These are phyloP conservation scores for Psilocybe mexicana DNA, from an alignment of 1,284 basidiomycete species.

Conservation along the genomic window DNA sequence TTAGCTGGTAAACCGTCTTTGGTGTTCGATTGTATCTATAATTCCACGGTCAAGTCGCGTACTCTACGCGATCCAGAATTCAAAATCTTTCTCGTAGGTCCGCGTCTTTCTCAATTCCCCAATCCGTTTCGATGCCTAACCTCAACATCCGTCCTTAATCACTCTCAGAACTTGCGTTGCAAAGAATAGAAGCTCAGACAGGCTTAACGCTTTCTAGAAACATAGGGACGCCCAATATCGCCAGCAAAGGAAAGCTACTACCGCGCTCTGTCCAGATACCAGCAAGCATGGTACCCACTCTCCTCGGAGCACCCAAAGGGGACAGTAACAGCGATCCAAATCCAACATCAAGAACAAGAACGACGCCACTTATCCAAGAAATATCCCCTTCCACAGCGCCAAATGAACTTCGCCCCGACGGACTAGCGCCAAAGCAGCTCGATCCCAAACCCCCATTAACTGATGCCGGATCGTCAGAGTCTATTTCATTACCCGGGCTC, in stretches of 20 bases:
- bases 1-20: constrained; percentile 66
- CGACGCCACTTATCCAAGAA: constrained; percentile 50
- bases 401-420: neutral
- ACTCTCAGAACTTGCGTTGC: constrained; percentile 59
- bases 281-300: constrained; percentile 35
- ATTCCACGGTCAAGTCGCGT: constrained; percentile 57
- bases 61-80: constrained; percentile 60
- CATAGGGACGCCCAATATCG: constrained; percentile 69
- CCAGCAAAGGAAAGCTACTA: constrained; percentile 61
- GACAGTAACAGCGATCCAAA: neutral
- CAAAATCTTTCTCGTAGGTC: constrained; percentile 69
- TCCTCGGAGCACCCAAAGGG: constrained; percentile 1
- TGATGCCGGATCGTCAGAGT: constrained; percentile 3
- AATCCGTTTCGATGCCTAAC: neutral
- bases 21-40: constrained; percentile 72
- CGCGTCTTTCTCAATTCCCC: constrained; percentile 18
- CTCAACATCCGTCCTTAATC: neutral
- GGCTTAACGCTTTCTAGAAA: constrained; percentile 59
- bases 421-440: neutral
- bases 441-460: neutral
- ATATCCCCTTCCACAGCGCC: constrained; percentile 23
- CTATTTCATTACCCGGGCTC: constrained; percentile 15
- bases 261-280: constrained; percentile 60
- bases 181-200: constrained; percentile 64
- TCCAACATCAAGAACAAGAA: neutral